These are phyloP conservation scores for Cercospora zeae-maydis DNA, from an alignment of 2,329 filamentous ascomycete genomes.

Conservation along the genomic window DNA sequence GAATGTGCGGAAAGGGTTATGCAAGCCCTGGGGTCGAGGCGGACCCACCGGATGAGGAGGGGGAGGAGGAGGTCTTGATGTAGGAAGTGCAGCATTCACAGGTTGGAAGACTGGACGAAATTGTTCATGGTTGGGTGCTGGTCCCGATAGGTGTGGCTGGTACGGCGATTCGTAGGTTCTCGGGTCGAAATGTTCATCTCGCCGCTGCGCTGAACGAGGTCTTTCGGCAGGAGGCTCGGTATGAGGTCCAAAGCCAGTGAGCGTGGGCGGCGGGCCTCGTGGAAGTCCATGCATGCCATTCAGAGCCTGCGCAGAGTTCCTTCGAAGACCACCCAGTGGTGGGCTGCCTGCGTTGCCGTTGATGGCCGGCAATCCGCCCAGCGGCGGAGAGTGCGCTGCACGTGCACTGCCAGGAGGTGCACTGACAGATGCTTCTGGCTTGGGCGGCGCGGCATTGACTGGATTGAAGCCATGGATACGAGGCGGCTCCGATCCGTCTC, in stretches of 20 bases:
- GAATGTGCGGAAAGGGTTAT: slow-evolving; percentile 10
- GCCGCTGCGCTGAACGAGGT: background rate
- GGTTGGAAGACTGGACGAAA: slow-evolving; percentile 2
- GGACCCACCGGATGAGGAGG: background rate
- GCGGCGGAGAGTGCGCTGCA: background rate
- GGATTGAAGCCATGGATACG: slow-evolving; percentile 8
- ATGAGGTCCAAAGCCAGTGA: background rate
- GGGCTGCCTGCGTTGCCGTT: background rate
- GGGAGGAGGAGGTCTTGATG: background rate
- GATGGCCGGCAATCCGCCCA: background rate
- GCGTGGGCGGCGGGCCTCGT: slow-evolving; percentile 4
- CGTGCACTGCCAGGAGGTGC: background rate
- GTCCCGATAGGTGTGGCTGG: slow-evolving; percentile 39
- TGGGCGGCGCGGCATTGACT: slow-evolving; percentile 2
- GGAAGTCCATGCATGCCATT: background rate
- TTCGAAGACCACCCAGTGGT: background rate
- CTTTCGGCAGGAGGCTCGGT: background rate
- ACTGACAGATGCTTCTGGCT: background rate
- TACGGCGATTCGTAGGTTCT: slow-evolving; percentile 43
- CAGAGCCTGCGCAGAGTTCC: background rate
- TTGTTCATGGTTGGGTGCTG: slow-evolving; percentile 33
- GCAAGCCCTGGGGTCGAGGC: background rate
- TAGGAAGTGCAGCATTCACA: background rate
- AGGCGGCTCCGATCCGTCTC: slow-evolving; percentile 2
- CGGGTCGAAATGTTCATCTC: background rate